Evolutionary conservation across 306 rosid species (phyloP).

Genomic region (Myrica gale): DNA sequence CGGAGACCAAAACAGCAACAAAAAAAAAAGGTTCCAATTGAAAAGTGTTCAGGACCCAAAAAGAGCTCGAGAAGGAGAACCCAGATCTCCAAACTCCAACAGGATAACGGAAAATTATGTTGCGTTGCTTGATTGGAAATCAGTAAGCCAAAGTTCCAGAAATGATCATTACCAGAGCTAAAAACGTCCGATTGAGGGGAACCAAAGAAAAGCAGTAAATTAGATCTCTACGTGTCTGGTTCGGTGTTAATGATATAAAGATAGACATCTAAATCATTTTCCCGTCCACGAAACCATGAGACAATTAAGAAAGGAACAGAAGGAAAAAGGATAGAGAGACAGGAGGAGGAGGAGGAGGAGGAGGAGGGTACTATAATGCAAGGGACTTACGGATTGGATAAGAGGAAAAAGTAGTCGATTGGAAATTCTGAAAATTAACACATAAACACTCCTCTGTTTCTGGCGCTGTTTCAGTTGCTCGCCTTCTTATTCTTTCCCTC

Average conservation of each 20-base stretch:
- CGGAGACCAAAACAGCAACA: constrained; percentile 34
- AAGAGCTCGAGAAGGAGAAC: neutral
- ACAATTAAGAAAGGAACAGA: neutral
- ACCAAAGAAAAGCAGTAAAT: neutral
- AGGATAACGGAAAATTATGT: neutral
- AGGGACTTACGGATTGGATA: constrained; percentile 43
- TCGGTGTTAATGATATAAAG: neutral
- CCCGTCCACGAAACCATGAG: neutral
- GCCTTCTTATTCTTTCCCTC: constrained; percentile 19
- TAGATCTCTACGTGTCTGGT: constrained; percentile 32
- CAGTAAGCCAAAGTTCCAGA: neutral
- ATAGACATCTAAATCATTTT: neutral
- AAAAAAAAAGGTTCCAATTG: constrained; percentile 27
- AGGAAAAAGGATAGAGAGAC: neutral
- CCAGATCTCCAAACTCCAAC: constrained; percentile 15
- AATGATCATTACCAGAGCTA: neutral
- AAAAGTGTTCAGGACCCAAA: neutral
- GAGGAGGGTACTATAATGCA: constrained; percentile 16
- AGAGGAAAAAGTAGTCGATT: constrained; percentile 31
- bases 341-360: constrained; percentile 23
- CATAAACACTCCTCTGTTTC: constrained; percentile 12
- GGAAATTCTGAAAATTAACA: constrained; percentile 41
- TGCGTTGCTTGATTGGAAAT: neutral
- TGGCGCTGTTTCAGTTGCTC: constrained; percentile 33
- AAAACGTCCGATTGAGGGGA: neutral